Base-by-base conservation (phyloP, 2,329 filamentous ascomycete species). In the Elsinoe necatrix region DNA sequence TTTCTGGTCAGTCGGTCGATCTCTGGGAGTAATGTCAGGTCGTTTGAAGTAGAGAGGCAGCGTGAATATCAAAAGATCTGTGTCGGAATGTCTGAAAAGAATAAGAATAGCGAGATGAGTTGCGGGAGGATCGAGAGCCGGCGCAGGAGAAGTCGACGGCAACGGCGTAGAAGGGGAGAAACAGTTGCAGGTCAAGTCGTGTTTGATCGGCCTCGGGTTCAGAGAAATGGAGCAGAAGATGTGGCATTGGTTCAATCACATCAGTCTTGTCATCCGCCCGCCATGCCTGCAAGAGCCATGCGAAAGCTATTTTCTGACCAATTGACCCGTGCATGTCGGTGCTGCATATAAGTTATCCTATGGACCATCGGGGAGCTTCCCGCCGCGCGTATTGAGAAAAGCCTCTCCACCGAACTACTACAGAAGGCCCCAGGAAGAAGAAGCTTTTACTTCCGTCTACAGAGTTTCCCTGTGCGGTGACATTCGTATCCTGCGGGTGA, bases 181-280 rank as follows among this genome's bases (percentile, higher is more conserved):
- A 45, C 41, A 45, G 20, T 23, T 18, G n/a, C 16, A 50, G 45
- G 29, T 29, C 29, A 16, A 16, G 25, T 20, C 45, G 45, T 50
- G 45, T 50, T 50, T 50, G 45, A 35, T 50, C 45, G 25, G 27
- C 45, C 45, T 50, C 45, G 45, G 45, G 18, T 31, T 50, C 25
- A 31, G 12, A 21, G 25, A 31, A 16, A 34, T 14, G 16, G 25
- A 29, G 14, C 27, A 29, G 27, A 29, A 9, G 27, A 4, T 9
- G 9, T 4, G 27, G 27, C 41, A 45, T 45, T 45, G 41, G 41
- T 4, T 45, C 41, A 45, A 45, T 45, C 41, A 45, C 41, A 45
- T 45, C 41, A 45, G 20, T 14, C 16, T 42, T 21, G 20, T 16
- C 20, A 20, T 42, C 20, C 39, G 41, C 41, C 9, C 12, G 18